Percentiles rank a stretch among this genome's conserved stretches.
Evolutionary conservation across 2,329 filamentous ascomycete species (phyloP).

Genomic region (Arthroderma sp.): DNA sequence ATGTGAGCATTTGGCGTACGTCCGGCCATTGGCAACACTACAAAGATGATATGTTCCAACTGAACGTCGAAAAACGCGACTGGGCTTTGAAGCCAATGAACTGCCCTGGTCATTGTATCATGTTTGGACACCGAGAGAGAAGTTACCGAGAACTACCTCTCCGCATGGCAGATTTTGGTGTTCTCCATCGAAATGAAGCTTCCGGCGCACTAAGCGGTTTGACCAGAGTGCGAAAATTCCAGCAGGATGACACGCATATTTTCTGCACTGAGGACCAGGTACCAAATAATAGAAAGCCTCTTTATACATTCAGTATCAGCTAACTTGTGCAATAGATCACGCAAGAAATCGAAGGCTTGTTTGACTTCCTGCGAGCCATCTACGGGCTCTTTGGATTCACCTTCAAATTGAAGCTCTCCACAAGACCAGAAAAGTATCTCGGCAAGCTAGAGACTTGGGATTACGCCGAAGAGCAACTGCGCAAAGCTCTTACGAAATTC

Average conservation of each 20-base stretch:
- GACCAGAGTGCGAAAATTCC: constrained; percentile 84
- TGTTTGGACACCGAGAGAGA: constrained; percentile 70
- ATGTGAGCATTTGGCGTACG: constrained; percentile 81
- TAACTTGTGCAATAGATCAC: constrained; percentile 34
- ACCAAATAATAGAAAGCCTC: constrained; percentile 2
- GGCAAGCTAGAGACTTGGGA: constrained; percentile 82
- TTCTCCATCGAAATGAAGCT: constrained; percentile 87
- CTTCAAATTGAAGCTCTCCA: constrained; percentile 92
- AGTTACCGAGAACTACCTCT: constrained; percentile 85
- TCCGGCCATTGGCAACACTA: constrained; percentile 93
- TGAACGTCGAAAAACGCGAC: constrained; percentile 66
- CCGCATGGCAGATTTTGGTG: constrained; percentile 89
- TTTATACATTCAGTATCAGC: constrained; percentile 1
- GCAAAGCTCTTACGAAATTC: constrained; percentile 67
- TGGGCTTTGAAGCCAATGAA: constrained; percentile 96
- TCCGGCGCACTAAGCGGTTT: constrained; percentile 83
- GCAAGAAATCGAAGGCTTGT: constrained; percentile 65
- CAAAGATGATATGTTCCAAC: constrained; percentile 91
- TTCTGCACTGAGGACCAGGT: constrained; percentile 77
- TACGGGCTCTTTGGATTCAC: constrained; percentile 75
- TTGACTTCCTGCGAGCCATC: constrained; percentile 72
- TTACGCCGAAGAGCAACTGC: constrained; percentile 68
- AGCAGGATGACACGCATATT: constrained; percentile 93
- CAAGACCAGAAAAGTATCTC: constrained; percentile 75
- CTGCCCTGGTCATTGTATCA: constrained; percentile 84